phyloP scores from a whole-genome alignment of 352 stramenopile genomes.

The Albugo laibachii region DNA sequence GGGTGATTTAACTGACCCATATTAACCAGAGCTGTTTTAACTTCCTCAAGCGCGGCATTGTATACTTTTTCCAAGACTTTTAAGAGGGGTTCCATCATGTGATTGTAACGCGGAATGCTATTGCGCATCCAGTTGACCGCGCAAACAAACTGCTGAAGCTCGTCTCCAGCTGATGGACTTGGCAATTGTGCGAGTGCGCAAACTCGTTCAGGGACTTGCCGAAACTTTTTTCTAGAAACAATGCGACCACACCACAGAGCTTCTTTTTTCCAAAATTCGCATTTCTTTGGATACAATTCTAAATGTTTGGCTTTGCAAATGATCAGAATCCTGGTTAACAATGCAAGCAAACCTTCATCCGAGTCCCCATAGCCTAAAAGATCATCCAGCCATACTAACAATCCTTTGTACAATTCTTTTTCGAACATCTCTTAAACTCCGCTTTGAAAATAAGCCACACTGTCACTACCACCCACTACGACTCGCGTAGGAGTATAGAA shows the following conservation, averaged over 20 bases:
- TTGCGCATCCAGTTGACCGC: conserved; percentile 10
- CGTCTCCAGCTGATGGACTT: not conserved
- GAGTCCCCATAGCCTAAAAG: conserved; percentile 7
- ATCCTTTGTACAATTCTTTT: conserved; percentile 2
- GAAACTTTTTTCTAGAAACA: conserved; percentile 7
- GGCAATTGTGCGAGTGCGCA: not conserved
- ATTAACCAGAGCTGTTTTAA: not conserved
- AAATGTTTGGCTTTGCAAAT: conserved; percentile 7
- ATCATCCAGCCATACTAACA: conserved; percentile 15
- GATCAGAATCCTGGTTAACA: conserved; percentile 6
- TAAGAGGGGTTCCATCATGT: conserved; percentile 1
- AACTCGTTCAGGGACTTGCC: conserved; percentile 4
- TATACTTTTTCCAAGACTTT: conserved; percentile 1
- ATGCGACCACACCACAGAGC: conserved; percentile 11
- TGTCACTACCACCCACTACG: conserved; percentile 5
- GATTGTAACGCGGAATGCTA: conserved; percentile 6
- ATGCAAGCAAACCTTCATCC: conserved; percentile 2
- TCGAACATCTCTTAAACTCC: not conserved
- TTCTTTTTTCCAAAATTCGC: conserved; percentile 5
- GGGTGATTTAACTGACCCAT: not conserved
- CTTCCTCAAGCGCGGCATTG: not conserved
- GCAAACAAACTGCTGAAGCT: conserved; percentile 13
- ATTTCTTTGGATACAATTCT: conserved; percentile 16
- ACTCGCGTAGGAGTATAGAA: conserved; percentile 9
- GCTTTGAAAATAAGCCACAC: conserved; percentile 10